Base-by-base conservation (phyloP, 768 basidiomycete genomes). In the Hydnomerulius pinastri region DNA sequence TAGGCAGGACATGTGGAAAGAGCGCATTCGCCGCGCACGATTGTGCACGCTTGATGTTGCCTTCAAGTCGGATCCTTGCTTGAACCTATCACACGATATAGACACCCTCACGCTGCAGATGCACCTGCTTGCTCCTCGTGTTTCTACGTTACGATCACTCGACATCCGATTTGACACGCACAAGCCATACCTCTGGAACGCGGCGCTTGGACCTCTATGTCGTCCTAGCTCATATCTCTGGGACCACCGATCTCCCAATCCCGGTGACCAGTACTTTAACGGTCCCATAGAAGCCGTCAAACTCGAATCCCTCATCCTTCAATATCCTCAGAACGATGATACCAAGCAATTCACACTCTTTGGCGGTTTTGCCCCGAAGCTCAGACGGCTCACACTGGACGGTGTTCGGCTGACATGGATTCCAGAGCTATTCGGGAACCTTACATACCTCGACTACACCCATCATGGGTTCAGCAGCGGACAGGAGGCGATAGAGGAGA, bases 381-480 rank as follows among this genome's bases (percentile, higher is more conserved):
- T 90, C 5, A 70, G 75, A 29, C 73, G 74, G 17, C 72, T 79
- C 38, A 81, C 79, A 2, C 51, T 88, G n/a, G 78, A 85, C 46
- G 87, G 87, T 3, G 77, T 87, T 35, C 77, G 82, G 51, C 63
- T 89, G 44, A 67, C 74, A 4, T 87, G 86, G 85, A 62, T 77
- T 11, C 81, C 85, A 28, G 78, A 77, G 9, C 70, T 88, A 28
- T 88, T 83, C 57, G 70, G 71, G 32, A 83, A 84, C 60, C 71
- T 89, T 37, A 78, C 77, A 6, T 79, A 72, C 58, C 73, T 90
- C 36, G 82, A 88, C 64, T 89, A 87, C 56, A 82, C 83, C 1
- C 86, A 89, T 57, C 86, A 87, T 51, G 81, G 82, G 18, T 86
- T 87, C 66, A 85, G 77, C 32, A 67, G 64, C 17, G 86, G 81